phyloP scores from a whole-genome alignment of 805 yeast species.

The Danielia reshetovae region DNA sequence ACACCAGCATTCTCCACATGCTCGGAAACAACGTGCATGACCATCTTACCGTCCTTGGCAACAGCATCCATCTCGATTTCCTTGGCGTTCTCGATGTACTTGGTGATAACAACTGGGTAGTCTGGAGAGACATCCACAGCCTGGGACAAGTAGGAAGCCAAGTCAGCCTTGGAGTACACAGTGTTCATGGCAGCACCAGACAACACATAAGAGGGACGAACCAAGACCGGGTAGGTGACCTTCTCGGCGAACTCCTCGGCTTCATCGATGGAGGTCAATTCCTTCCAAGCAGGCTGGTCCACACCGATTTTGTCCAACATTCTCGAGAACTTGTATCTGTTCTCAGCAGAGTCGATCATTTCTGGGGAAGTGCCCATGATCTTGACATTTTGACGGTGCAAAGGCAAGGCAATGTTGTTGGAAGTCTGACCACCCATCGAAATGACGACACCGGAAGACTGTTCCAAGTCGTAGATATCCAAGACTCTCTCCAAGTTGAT shows the following conservation, averaged over 20 bases:
- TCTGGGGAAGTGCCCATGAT: conserved; percentile 92
- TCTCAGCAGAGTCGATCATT: conserved; percentile 96
- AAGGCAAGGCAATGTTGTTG: conserved; percentile 86
- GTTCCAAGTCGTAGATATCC: conserved; percentile 94
- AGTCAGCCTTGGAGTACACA: conserved; percentile 72
- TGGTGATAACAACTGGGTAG: conserved; percentile 96
- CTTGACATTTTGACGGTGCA: conserved; percentile 79
- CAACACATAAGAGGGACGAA: conserved; percentile 94
- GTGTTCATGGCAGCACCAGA: conserved; percentile 99
- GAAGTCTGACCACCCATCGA: conserved; percentile 98
- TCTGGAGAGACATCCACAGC: conserved; percentile 94
- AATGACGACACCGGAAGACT: conserved; percentile 86
- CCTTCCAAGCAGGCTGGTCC: conserved; percentile 98
- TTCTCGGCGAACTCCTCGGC: conserved; percentile 81
- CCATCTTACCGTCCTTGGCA: conserved; percentile 80
- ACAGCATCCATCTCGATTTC: conserved; percentile 98
- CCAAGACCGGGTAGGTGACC: conserved; percentile 93
- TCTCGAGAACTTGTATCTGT: conserved; percentile 95
- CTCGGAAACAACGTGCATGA: conserved; percentile 95
- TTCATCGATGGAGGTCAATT: conserved; percentile 77
- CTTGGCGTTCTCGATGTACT: conserved; percentile 92
- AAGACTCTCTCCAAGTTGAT: conserved; percentile 91
- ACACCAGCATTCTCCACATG: conserved; percentile 99
- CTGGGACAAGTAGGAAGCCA: conserved; percentile 73
- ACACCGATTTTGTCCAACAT: conserved; percentile 89